Conservation (phyloP, 2,329 filamentous ascomycete genomes). For the Bipolaris cookei region DNA sequence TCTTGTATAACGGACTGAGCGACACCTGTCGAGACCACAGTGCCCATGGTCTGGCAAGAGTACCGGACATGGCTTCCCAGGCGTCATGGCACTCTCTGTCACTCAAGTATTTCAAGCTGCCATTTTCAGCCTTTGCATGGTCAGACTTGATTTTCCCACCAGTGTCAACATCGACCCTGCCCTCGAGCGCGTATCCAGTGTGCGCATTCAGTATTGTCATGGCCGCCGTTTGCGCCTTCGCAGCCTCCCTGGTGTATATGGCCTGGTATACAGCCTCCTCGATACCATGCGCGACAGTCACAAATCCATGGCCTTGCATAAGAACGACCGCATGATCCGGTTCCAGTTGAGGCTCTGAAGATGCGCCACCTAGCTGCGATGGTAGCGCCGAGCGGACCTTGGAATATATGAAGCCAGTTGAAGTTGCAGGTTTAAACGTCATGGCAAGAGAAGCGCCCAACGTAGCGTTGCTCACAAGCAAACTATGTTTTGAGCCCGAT, state of each 20-base stretch:
- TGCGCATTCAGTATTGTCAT: conserved; percentile 43
- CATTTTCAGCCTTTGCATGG: conserved; percentile 51
- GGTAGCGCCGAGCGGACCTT: conserved; percentile 48
- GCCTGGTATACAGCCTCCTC: conserved; percentile 56
- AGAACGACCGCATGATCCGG: conserved; percentile 48
- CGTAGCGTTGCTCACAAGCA: conserved; percentile 43
- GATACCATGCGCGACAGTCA: conserved; percentile 50
- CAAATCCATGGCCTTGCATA: conserved; percentile 56
- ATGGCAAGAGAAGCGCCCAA: conserved; percentile 47
- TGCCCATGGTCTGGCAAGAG: conserved; percentile 50
- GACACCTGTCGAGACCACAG: conserved; percentile 54
- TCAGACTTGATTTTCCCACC: conserved; percentile 51
- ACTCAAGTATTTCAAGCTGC: conserved; percentile 52
- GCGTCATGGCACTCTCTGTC: conserved; percentile 52
- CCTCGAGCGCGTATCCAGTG: conserved; percentile 48
- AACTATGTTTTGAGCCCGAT: conserved; percentile 40
- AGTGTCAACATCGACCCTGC: conserved; percentile 48
- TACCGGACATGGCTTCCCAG: conserved; percentile 46
- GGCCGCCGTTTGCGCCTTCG: conserved; percentile 51
- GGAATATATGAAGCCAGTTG: conserved; percentile 47
- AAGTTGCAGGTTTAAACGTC: conserved; percentile 47
- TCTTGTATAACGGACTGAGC: conserved; percentile 49
- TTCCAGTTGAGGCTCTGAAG: conserved; percentile 38
- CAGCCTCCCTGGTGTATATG: conserved; percentile 51
- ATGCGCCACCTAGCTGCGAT: conserved; percentile 39